These are phyloP conservation scores for Xylaria polymorpha DNA, from an alignment of 2,329 filamentous ascomycete species.

Conservation along the genomic window DNA sequence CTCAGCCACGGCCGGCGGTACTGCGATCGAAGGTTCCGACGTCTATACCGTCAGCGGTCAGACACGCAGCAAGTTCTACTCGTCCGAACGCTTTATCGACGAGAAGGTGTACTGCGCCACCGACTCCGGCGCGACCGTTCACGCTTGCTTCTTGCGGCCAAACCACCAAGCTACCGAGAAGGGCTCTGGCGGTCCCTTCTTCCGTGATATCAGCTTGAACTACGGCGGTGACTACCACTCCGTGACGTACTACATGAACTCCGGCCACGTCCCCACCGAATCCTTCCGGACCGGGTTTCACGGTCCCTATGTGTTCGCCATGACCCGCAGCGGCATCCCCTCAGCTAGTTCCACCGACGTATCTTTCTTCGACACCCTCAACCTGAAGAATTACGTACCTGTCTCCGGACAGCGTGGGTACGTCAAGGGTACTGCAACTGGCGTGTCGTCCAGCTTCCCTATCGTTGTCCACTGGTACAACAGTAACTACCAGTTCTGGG, in stretches of 20 bases:
- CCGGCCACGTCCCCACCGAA: constrained; percentile 67
- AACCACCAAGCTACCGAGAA: constrained; percentile 64
- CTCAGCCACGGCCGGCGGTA: constrained; percentile 59
- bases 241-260: constrained; percentile 72
- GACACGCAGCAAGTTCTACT: constrained; percentile 72
- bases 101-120: constrained; percentile 65
- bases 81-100: constrained; percentile 70
- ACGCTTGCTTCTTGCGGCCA: constrained; percentile 50
- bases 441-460: constrained; percentile 59
- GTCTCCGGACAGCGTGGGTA: constrained; percentile 59
- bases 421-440: constrained; percentile 65
- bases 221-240: constrained; percentile 62
- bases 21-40: constrained; percentile 61
- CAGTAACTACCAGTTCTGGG: constrained; percentile 67
- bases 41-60: constrained; percentile 63
- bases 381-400: constrained; percentile 64
- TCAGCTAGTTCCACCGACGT: constrained; percentile 58
- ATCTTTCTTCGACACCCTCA: constrained; percentile 65
- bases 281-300: constrained; percentile 66
- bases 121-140: constrained; percentile 42
- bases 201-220: constrained; percentile 67
- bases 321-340: constrained; percentile 63
- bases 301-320: constrained; percentile 68
- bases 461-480: constrained; percentile 70
- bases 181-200: constrained; percentile 69